Evolutionary conservation across 2,329 filamentous ascomycete species (phyloP), one percentile per base, ranked within the genome.

Genomic region (Epichloe typhina): DNA sequence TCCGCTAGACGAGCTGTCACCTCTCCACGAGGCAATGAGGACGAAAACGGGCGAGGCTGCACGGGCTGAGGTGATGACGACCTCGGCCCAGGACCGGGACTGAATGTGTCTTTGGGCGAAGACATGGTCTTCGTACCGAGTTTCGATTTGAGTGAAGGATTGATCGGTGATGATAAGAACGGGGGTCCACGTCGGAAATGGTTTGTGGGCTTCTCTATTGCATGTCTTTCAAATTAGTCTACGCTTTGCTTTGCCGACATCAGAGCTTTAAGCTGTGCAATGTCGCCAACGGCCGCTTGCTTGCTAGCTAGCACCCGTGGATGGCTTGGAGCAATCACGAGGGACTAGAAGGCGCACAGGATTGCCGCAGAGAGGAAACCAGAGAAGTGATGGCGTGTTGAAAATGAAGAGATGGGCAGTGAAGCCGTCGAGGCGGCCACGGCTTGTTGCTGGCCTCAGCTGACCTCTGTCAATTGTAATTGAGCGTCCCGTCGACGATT

Each of bases 1-100:
- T 77, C 77, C 44, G 77, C 78, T 49, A 84, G 72, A 55, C 80
- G 74, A 52, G 80, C 80, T 48, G 76, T 84, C 46, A 76, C 70
- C 55, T 80, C 73, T 48, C 75, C 77, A 64, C 80, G 75, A 42
- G 77, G 77, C 26, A 76, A 61, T 8, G 78, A 79, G 47, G 73
- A 72, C 52, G 73, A 71, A 54, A 70, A 72, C 11, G 69, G 72
- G 38, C 72, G 72, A 52, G 69, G 62, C 38, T 67, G 69, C 45
- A 68, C 63, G 12, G 75, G 73, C 39, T 67, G 63, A 5, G 74
- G 71, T 33, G 77, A 79, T 2, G 72, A 72, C 4, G 74, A 68
- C 51, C 62, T 69, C 57, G 54, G 68, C 61, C 53, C 64, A 62
- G 56, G 67, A 55, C 62, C 69, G 61, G 56, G 67, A 55, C 62